Base-by-base conservation (phyloP, 2,329 filamentous ascomycete species). In the Arthrinium puccinioides region DNA sequence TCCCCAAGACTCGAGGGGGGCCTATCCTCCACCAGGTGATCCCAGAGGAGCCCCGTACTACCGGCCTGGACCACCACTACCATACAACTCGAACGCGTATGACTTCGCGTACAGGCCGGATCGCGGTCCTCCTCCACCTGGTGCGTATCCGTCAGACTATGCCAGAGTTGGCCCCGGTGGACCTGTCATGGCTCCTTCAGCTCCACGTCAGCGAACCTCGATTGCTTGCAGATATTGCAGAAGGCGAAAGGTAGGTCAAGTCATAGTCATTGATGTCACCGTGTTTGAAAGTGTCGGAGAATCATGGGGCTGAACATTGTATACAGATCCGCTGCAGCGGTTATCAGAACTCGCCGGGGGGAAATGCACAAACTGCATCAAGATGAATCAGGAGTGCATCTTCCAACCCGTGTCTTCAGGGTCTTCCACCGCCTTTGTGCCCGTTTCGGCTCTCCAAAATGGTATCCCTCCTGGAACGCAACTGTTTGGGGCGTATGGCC, bases 381-480 rank as follows among this genome's bases (percentile, higher is more conserved):
- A 76, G 44, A 76, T 77, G 59, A 74, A 74, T 33, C 75, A 78
- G 46, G 74, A 85, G 43, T 79, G 74, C 42, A 66, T 78, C 11
- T 78, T 79, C 41, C 74, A 78, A 48, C 74, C 74, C 0, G 74
- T 78, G 1, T 75, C 70, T 4, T 72, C 69, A 0, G 69, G 71
- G 9, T 67, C 69, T 26, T 71, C 70, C 5, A 74, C 73, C 1
- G 73, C 74, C 1, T 78, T 78, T 44, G 72, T 78, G 11, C 74
- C 74, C 2, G 70, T 79, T 5, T 74, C 72, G 3, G 73, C 74
- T 13, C 60, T 78, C 6, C 67, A 69, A n/a, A 72, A 72, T n/a
- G 72, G 70, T 11, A 68, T 77, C 2, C 70, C 73, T 2, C 71
- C 72, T 2, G 72, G 74, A 2, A 74, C 72, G 3, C 72, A 67